A percentile compares a stretch with the other conserved stretches of the same genome.
These are phyloP conservation scores for Parachaetomium inaequale DNA, from an alignment of 495 filamentous ascomycete genomes.

Conservation along the genomic window DNA sequence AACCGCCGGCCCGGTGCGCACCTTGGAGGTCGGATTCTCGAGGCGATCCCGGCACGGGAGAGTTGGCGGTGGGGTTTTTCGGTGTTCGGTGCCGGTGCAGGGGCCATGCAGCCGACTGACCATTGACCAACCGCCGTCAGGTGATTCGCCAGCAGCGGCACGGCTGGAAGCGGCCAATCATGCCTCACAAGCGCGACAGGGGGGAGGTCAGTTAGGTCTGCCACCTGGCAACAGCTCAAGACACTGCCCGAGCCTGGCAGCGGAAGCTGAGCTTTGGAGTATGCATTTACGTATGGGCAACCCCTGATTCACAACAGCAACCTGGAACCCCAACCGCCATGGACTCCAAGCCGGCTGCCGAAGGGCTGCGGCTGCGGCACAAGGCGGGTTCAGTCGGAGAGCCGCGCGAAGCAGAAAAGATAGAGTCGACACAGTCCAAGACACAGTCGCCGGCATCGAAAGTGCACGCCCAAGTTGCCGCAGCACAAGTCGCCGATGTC, in stretches of 20 bases:
- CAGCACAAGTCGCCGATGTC: constrained; percentile 42
- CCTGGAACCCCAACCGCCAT: not conserved
- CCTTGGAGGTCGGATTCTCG: not conserved
- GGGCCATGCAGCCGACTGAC: constrained; percentile 12
- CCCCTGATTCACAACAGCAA: not conserved
- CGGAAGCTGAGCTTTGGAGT: not conserved
- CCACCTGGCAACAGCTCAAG: constrained; percentile 1
- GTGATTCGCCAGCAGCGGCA: constrained; percentile 13
- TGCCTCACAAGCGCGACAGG: not conserved
- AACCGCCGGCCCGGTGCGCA: not conserved
- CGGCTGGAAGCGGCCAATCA: constrained; percentile 8
- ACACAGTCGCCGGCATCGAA: not conserved
- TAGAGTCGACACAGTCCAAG: not conserved
- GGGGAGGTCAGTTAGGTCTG: not conserved
- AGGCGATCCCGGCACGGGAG: constrained; percentile 3
- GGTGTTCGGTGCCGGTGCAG: constrained; percentile 7
- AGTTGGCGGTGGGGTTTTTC: constrained; percentile 5
- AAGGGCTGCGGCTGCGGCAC: constrained; percentile 7
- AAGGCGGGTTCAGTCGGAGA: constrained; percentile 8
- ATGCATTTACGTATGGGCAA: not conserved
- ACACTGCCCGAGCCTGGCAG: not conserved
- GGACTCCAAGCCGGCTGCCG: constrained; percentile 12
- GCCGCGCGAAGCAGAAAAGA: not conserved
- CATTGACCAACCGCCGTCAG: constrained; percentile 18
- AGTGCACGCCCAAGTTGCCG: constrained; percentile 30